Evolutionary conservation across 2,329 filamentous ascomycete species (phyloP).

Genomic region (Trichoderma koningiopsis): DNA sequence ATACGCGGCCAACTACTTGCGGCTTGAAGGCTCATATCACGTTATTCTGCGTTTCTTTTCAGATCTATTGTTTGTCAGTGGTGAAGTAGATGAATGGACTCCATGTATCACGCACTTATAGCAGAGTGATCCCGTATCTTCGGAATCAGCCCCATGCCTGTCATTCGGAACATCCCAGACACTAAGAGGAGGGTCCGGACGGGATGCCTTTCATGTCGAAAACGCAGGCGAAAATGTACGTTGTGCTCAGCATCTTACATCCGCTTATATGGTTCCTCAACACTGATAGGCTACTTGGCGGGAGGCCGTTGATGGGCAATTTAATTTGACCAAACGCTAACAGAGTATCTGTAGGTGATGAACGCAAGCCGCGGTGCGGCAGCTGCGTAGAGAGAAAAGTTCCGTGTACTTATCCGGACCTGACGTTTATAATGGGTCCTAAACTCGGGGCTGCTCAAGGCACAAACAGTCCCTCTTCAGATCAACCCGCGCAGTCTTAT

Average conservation of each 20-base stretch:
- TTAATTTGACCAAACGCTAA: not conserved
- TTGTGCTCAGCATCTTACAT: not conserved
- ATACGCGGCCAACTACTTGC: not conserved
- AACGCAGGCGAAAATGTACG: constrained; percentile 30
- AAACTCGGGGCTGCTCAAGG: not conserved
- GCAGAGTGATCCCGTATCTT: not conserved
- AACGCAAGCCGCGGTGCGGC: constrained; percentile 29
- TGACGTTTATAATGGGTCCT: constrained; percentile 24
- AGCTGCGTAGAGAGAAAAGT: constrained; percentile 27
- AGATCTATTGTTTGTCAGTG: not conserved
- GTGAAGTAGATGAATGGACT: not conserved
- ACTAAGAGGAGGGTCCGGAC: constrained; percentile 31
- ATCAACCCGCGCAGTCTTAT: not conserved
- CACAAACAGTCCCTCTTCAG: not conserved
- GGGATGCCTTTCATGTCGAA: constrained; percentile 30
- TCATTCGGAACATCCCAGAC: constrained; percentile 28
- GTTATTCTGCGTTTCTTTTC: not conserved
- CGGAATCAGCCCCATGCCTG: constrained; percentile 26
- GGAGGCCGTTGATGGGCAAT: not conserved
- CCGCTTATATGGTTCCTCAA: not conserved
- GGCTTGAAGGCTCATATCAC: not conserved
- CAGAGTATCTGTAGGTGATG: constrained; percentile 27
- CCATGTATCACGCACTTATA: not conserved
- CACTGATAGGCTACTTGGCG: not conserved
- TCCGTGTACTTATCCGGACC: constrained; percentile 25